A percentile compares a stretch with the other conserved stretches of the same genome.
These are phyloP conservation scores for Magnolia kwangsiensis DNA, from an alignment of 164 flowering plant genomes.

Conservation along the genomic window DNA sequence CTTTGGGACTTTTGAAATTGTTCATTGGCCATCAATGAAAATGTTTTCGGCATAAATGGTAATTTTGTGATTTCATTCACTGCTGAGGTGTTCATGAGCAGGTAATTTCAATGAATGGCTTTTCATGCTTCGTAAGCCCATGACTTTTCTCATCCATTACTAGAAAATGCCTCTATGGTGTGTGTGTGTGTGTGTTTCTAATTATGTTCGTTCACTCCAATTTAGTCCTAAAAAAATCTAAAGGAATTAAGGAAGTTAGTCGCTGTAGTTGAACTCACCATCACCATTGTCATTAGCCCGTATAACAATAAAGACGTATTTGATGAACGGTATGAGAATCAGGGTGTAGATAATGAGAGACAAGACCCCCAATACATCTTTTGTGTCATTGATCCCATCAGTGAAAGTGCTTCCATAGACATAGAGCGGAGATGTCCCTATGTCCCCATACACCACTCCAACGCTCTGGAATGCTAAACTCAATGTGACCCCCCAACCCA, in stretches of 20 bases:
- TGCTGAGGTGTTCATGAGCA: no score
- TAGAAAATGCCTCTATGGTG: no score
- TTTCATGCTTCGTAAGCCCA: no score
- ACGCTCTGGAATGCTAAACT: constrained; percentile 60
- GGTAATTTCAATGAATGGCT: no score
- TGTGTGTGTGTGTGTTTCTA: no score
- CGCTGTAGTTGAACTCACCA: constrained; percentile 32
- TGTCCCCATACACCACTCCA: constrained; percentile 64
- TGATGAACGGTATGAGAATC: constrained; percentile 40
- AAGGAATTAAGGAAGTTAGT: background rate
- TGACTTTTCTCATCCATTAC: no score
- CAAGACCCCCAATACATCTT: constrained; percentile 53
- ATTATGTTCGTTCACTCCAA: background rate
- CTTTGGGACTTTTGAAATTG: no score
- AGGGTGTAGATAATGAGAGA: constrained; percentile 62
- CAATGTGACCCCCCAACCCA: constrained; percentile 33
- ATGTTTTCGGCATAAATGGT: no score
- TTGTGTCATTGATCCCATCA: constrained; percentile 27
- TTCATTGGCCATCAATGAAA: no score
- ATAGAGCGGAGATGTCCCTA: constrained; percentile 71
- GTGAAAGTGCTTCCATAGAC: constrained; percentile 51
- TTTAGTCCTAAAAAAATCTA: background rate
- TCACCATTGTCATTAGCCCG: constrained; percentile 68
- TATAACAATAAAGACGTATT: constrained; percentile 55
- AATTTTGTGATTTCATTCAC: no score